These are phyloP conservation scores for Wallacemonas collosoma DNA, from an alignment of 208 protist genomes.

Conservation along the genomic window DNA sequence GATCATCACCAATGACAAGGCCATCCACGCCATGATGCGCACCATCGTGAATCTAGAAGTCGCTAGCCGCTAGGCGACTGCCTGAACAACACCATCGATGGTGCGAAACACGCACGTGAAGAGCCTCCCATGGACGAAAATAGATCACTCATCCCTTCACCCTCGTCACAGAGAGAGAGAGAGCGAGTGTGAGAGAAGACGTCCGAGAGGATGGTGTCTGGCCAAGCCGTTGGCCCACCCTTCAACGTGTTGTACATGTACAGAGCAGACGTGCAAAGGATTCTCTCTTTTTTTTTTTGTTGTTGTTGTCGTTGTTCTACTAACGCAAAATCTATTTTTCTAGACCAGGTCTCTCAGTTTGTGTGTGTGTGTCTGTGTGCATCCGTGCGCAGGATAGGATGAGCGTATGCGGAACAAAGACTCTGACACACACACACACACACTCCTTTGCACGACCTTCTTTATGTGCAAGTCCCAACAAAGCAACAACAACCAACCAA, in stretches of 20 bases:
- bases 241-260: not conserved
- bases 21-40: constrained; percentile 78
- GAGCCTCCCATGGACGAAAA: too few relatives aligned
- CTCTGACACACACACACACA: constrained; percentile 3
- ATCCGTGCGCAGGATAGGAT: not conserved
- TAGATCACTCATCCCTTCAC: too few relatives aligned
- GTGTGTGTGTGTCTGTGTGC: constrained; percentile 6
- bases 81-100: not conserved
- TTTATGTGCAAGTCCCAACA: not conserved
- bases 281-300: not conserved
- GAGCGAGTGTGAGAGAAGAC: too few relatives aligned
- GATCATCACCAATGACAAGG: constrained; percentile 80
- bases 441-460: not conserved
- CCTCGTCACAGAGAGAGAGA: not conserved
- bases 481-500: not conserved
- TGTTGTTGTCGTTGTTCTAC: too few relatives aligned
- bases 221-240: not conserved
- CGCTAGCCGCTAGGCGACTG: constrained; percentile 19
- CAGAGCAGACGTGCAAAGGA: not conserved
- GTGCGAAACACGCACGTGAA: too few relatives aligned
- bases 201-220: too few relatives aligned
- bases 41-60: constrained; percentile 84
- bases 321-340: not conserved
- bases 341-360: constrained; percentile 14
- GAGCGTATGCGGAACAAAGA: constrained; percentile 1